Conservation (phyloP, 2,329 filamentous ascomycete species). For the Sporothrix pallida region DNA sequence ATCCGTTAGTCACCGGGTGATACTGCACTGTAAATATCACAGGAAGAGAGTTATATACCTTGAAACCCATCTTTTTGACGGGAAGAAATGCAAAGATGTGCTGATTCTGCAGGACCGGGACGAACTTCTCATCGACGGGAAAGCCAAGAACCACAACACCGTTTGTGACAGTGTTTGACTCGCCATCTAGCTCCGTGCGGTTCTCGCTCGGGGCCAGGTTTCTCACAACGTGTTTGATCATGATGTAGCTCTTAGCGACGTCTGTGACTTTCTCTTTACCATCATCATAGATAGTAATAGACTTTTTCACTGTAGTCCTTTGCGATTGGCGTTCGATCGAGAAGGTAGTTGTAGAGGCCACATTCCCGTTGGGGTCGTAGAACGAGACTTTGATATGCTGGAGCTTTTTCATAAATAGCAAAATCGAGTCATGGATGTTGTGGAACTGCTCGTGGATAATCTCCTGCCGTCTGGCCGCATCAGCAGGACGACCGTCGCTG, state of each 20-base stretch:
- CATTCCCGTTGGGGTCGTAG: conserved; percentile 37
- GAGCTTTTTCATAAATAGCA: conserved; percentile 53
- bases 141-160: conserved; percentile 55
- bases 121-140: conserved; percentile 45
- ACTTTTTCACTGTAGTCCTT: neutral
- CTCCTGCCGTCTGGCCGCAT: conserved; percentile 5
- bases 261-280: neutral
- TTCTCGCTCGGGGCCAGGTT: conserved; percentile 47
- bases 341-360: neutral
- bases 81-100: conserved; percentile 54
- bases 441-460: conserved; percentile 46
- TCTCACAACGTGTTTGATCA: conserved; percentile 42
- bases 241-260: conserved; percentile 40
- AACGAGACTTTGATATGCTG: conserved; percentile 44
- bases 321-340: conserved; percentile 3
- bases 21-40: neutral
- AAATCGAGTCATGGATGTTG: conserved; percentile 47
- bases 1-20: neutral
- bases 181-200: conserved; percentile 42
- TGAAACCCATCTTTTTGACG: conserved; percentile 51
- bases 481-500: too few relatives aligned
- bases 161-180: conserved; percentile 36
- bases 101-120: conserved; percentile 49
- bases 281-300: neutral
- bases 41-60: conserved; percentile 32